Base-by-base conservation (phyloP, 129 eudicot species). In the Saussurea involucrata region DNA sequence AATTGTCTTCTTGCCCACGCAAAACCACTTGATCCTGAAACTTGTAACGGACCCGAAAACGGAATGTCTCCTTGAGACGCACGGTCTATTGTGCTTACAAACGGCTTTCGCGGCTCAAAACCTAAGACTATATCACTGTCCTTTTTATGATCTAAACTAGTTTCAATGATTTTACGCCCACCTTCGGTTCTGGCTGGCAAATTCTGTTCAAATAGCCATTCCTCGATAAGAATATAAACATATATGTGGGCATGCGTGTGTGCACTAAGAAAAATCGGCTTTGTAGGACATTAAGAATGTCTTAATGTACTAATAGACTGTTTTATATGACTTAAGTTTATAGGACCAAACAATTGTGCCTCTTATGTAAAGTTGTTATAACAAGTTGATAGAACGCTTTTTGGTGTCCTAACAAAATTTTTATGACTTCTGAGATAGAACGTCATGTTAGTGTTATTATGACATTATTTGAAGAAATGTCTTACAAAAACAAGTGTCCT, bases 1-100 rank as follows among this genome's bases (percentile, higher is more conserved):
- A 82, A 61, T 76, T 92, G 88, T 78, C 86, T 86, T 72, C 84
- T 91, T n/a, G 97, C 98, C 98, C 98, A 94, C 20, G 97, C 98
- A 76, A 94, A 94, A 13, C 98, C 98, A 81, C 97, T 94, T 74
- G 98, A 94, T 13, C 97, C 96, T 37, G 97, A 80, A 55, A 94
- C 93, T 87, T 91, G 93, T 64, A 91, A 68, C 6, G 97, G 98
- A 11, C 98, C 96, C 11, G 93, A 85, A 83, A 79, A 91, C 8
- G 88, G 84, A 64, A 89, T 80, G 27, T 94, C 98, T 13, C 87
- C 93, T 29, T 84, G 97, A 55, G 97, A 91, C 82, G 88, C 91
- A 66, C 80, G 85, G 84, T 89, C 87, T 25, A 34, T 65, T 31
- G 53, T 21, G 64, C 63, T 84, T 28, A 25, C 44, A 20, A 80